These are phyloP conservation scores for Irpex rosettiformis DNA, from an alignment of 1,284 basidiomycete species.

Conservation along the genomic window DNA sequence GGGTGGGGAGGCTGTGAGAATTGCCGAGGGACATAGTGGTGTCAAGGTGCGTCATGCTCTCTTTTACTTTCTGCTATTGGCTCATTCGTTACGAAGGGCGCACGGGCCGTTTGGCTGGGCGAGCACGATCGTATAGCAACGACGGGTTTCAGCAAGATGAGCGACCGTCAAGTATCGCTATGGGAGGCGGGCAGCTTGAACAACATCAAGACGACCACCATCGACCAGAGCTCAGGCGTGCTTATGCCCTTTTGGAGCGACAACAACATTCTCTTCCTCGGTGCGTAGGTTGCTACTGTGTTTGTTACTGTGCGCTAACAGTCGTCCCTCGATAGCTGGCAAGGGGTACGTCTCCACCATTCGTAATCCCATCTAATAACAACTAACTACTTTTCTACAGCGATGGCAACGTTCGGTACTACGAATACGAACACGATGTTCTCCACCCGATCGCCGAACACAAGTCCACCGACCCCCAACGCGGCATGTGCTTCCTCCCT, in stretches of 20 bases:
- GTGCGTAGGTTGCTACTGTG: constrained; percentile 33
- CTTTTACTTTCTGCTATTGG: not conserved
- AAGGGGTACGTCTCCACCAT: constrained; percentile 52
- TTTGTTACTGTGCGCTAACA: constrained; percentile 1
- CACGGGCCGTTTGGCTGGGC: constrained; percentile 90
- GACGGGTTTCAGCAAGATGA: constrained; percentile 95
- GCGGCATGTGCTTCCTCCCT: constrained; percentile 95
- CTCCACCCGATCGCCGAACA: constrained; percentile 82
- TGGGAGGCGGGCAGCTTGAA: constrained; percentile 79
- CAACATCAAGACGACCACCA: constrained; percentile 71
- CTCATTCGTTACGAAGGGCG: constrained; percentile 43
- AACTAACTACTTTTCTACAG: constrained; percentile 34
- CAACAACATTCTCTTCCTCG: constrained; percentile 92
- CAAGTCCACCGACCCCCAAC: constrained; percentile 90
- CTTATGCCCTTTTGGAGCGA: constrained; percentile 98
- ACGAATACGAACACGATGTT: constrained; percentile 89
- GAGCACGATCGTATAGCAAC: constrained; percentile 85
- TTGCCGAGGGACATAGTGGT: constrained; percentile 86
- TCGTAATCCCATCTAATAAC: constrained; percentile 13
- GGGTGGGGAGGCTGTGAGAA: constrained; percentile 76
- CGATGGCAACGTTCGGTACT: constrained; percentile 94
- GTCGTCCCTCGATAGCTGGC: constrained; percentile 46
- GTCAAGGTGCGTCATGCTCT: constrained; percentile 56
- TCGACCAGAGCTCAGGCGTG: constrained; percentile 91
- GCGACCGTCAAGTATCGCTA: constrained; percentile 84